A percentile compares a stretch with the other conserved stretches of the same genome.
Evolutionary conservation across 106 monocot genomes (phyloP).

Genomic region (Platanthera guangdongensis): DNA sequence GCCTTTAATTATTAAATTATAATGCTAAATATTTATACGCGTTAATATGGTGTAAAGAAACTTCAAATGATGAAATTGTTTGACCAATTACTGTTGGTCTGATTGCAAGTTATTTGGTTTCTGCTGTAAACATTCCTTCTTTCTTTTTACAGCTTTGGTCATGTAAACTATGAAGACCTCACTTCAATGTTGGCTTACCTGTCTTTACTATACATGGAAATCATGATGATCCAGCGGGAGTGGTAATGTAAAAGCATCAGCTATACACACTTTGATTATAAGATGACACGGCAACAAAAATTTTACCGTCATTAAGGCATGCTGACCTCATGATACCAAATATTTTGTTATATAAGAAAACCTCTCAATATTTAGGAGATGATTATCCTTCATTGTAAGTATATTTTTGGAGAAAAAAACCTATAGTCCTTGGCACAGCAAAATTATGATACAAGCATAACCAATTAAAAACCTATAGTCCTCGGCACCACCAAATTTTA

Average conservation of each 20-base stretch:
- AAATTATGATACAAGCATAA: too few species aligned
- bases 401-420: too few species aligned
- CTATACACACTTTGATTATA: neutral
- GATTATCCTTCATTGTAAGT: neutral
- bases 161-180: slow-evolving; percentile 99
- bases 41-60: neutral
- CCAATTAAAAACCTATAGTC: too few species aligned
- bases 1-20: neutral
- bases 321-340: neutral
- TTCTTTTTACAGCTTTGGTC: slow-evolving; percentile 68
- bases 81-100: neutral
- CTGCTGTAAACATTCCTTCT: slow-evolving; percentile 9
- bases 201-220: slow-evolving; percentile 99
- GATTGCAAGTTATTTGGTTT: neutral
- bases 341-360: neutral
- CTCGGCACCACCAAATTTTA: too few species aligned
- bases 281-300: neutral
- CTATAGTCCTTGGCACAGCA: too few species aligned
- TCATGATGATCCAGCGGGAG: slow-evolving; percentile 99
- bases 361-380: neutral
- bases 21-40: neutral
- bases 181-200: slow-evolving; percentile 96
- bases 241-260: slow-evolving; percentile 42
- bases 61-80: neutral
- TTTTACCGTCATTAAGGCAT: neutral